These are phyloP conservation scores for Aureobasidium sp. DNA, from an alignment of 2,329 filamentous ascomycete genomes.

Conservation along the genomic window DNA sequence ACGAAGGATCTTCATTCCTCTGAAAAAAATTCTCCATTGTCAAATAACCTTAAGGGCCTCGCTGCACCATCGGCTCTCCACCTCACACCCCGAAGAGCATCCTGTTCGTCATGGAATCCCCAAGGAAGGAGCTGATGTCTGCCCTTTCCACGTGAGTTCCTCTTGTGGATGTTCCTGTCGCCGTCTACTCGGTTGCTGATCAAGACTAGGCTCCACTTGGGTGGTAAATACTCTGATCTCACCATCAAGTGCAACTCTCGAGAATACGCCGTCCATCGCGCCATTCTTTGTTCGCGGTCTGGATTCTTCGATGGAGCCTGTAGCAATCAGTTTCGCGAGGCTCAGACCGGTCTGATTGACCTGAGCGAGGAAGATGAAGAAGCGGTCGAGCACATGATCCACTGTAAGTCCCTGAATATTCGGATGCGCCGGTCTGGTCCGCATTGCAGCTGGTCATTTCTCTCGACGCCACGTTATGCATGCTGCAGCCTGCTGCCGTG, in stretches of 20 bases:
- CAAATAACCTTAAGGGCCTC: conserved; percentile 11
- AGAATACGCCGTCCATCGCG: conserved; percentile 42
- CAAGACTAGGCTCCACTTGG: conserved; percentile 27
- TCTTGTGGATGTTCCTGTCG: background rate
- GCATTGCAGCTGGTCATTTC: background rate
- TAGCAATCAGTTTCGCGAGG: conserved; percentile 30
- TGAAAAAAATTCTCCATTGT: conserved; percentile 4
- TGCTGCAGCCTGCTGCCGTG: conserved; percentile 3
- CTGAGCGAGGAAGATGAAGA: conserved; percentile 34
- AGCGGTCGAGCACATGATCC: conserved; percentile 34
- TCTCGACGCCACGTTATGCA: background rate
- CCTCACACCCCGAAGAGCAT: conserved; percentile 3
- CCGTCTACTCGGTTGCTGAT: conserved; percentile 19
- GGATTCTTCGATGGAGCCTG: conserved; percentile 39
- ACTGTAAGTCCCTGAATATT: conserved; percentile 26
- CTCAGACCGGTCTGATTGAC: conserved; percentile 30
- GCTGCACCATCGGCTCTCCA: conserved; percentile 15
- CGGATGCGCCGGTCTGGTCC: background rate
- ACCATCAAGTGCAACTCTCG: conserved; percentile 40
- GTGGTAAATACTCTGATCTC: conserved; percentile 42
- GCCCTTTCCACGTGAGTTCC: conserved; percentile 42
- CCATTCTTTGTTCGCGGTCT: conserved; percentile 43
- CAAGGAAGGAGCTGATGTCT: conserved; percentile 39
- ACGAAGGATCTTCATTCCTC: background rate
- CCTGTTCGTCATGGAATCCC: conserved; percentile 29